Base-by-base conservation (phyloP, 495 filamentous ascomycete genomes). In the Bacidia rubella region DNA sequence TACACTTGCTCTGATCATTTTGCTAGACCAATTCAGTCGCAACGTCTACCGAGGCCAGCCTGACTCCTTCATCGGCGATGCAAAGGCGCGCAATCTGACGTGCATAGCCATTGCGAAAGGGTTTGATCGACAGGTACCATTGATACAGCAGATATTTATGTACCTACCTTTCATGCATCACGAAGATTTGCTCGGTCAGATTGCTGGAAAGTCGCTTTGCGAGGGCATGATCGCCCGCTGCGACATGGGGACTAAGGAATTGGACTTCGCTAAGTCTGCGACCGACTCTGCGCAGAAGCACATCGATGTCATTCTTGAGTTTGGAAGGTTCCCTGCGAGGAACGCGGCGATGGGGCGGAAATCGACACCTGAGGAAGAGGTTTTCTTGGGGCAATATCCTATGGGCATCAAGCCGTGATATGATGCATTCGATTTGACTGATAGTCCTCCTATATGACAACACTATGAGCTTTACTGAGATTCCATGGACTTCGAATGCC, bases 81-180 rank as follows among this genome's bases (percentile, higher is more conserved):
- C 52, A 1, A 61, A 66, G 29, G 68, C 66, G 0, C 20, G 64
- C 0, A 51, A 58, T 1, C 55, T 66, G 5, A 54, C 63, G 19
- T 57, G 57, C 0, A 55, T 47, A 43, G 67, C 56, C 0, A 59
- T 69, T 2, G 62, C 62, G 0, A 55, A 61, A 21, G 61, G 56
- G 0, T 66, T 61, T 49, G 65, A 69, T 55, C 55, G 55, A n/a
- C 20, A 57, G 10, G 49, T 70, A 9, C 44, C 58, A 0, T 22
- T 19, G 5, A 53, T 60, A 11, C 61, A 66, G 38, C 58, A 58
- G 51, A 49, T 59, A 9, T 68, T 66, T 43, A 60, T 71, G 46
- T 69, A 69, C 51, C 52, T 65, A 9, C 65, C 66, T 0, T 60
- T 71, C 19, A 65, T 63, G 54, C 68, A 68, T 38, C 58, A 57